Evolutionary conservation across 768 basidiomycete species (phyloP), one percentile per base, ranked within the genome.

Genomic region (Phylloporus sp.): DNA sequence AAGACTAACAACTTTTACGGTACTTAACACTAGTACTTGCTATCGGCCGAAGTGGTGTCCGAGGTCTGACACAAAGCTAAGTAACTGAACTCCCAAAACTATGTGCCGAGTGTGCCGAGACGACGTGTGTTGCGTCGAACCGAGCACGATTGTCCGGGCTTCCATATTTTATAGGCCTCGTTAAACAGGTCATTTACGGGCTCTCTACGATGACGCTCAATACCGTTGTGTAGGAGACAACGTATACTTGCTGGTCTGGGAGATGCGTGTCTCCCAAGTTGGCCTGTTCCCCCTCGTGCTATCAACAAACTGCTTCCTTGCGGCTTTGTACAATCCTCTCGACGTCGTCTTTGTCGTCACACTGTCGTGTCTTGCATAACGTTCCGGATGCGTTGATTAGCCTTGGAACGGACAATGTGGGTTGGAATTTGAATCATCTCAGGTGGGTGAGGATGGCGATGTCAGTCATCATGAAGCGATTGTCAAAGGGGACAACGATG

Each of bases 331-430:
- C 16, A 59, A 23, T 18, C 10, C 35, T 44, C 16, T 35, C 34
- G 15, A 35, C 5, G 34, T n/a, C 5, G 7, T 49, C 46, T 4
- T 12, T n/a, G 28, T 39, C 61, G 15, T 65, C 57, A 2, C 41
- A 13, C 53, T 56, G 9, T 49, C 55, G 32, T 62, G 0, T 67
- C 59, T 10, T 0, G 52, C 65, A 65, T 61, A 31, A 53, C 5
- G 26, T 65, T 67, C 28, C 38, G 40, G 36, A 67, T 65, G 23
- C 67, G 62, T 13, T 59, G 63, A 46, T 72, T 69, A 0, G 72
- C 62, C 45, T 73, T 70, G 16, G 72, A 72, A 3, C 70, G 71
- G n/a, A 72, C 65, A 29, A 72, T 67, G 45, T 63, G 66, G 0
- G 61, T 60, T 6, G 72, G 69, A 28, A 73, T 71, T 64, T 59